phyloP scores from a whole-genome alignment of 2,329 filamentous ascomycete species.

The Penicillium sp. region DNA sequence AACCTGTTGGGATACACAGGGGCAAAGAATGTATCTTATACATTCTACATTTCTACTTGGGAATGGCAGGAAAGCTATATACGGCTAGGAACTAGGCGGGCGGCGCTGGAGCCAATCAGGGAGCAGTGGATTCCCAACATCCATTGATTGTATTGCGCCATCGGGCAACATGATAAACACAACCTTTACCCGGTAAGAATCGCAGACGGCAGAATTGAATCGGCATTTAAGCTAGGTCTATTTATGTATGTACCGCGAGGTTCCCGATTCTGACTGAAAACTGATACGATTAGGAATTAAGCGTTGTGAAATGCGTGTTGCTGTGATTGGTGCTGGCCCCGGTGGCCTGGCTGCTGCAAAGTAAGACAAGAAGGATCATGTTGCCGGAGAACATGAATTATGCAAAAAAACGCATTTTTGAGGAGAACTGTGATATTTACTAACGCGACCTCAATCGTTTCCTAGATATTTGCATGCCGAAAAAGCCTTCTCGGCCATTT shows the following conservation, averaged over 20 bases:
- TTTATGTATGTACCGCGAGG: no score
- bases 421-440: neutral
- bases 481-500: constrained; percentile 64
- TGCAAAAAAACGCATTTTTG: neutral
- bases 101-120: no score
- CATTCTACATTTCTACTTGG: no score
- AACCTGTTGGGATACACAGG: no score
- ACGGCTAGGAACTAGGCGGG: no score
- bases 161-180: neutral
- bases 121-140: no score
- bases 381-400: neutral
- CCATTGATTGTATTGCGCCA: no score
- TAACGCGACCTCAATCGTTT: neutral
- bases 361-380: neutral
- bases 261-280: neutral
- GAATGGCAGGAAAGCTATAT: no score
- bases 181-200: neutral
- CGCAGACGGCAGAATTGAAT: no score
- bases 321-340: constrained; percentile 11
- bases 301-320: constrained; percentile 2
- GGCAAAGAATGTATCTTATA: no score
- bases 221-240: no score
- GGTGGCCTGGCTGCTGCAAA: constrained; percentile 9
- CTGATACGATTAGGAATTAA: neutral
- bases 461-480: constrained; percentile 67